Percentiles rank a stretch among this genome's conserved stretches.
These are phyloP conservation scores for Aspergillus clavatus DNA, from an alignment of 2,329 filamentous ascomycete genomes.

Conservation along the genomic window DNA sequence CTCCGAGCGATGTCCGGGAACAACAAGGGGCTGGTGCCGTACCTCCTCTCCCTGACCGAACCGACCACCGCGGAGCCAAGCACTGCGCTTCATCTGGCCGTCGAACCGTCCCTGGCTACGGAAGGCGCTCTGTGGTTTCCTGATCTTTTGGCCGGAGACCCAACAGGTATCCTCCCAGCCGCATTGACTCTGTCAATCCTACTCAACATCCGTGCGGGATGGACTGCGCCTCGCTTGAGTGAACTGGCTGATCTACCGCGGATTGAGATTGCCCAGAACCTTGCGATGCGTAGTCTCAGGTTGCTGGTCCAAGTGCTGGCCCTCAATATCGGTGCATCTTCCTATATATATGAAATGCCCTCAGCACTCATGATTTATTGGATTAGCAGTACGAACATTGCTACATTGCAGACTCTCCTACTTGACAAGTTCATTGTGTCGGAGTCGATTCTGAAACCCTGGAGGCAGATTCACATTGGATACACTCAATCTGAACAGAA, in stretches of 20 bases:
- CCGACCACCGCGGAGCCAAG: conserved; percentile 9
- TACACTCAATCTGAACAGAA: conserved; percentile 6
- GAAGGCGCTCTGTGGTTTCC: conserved; percentile 61
- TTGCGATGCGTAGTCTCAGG: conserved; percentile 25
- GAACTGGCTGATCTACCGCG: conserved; percentile 25
- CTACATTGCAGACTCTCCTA: conserved; percentile 37
- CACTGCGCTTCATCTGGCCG: conserved; percentile 19
- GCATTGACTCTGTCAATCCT: conserved; percentile 47
- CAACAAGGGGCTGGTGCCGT: conserved; percentile 37
- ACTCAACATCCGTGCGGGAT: conserved; percentile 40
- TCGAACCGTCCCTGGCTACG: conserved; percentile 48
- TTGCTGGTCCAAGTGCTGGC: conserved; percentile 35
- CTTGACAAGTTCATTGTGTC: conserved; percentile 40
- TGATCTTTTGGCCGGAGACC: conserved; percentile 52
- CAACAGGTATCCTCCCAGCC: conserved; percentile 47
- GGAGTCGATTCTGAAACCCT: conserved; percentile 27
- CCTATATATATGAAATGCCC: conserved; percentile 36
- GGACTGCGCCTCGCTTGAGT: conserved; percentile 18
- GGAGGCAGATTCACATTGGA: conserved; percentile 30
- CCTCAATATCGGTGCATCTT: conserved; percentile 33
- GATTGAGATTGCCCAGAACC: conserved; percentile 21
- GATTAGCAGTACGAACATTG: conserved; percentile 43
- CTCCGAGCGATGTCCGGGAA: conserved; percentile 46
- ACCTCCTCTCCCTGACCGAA: conserved; percentile 29
- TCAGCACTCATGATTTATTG: conserved; percentile 48